Percentiles rank a stretch among this genome's conserved stretches.
These are phyloP conservation scores for Monosporascus ibericus DNA, from an alignment of 2,329 filamentous ascomycete genomes.

Conservation along the genomic window DNA sequence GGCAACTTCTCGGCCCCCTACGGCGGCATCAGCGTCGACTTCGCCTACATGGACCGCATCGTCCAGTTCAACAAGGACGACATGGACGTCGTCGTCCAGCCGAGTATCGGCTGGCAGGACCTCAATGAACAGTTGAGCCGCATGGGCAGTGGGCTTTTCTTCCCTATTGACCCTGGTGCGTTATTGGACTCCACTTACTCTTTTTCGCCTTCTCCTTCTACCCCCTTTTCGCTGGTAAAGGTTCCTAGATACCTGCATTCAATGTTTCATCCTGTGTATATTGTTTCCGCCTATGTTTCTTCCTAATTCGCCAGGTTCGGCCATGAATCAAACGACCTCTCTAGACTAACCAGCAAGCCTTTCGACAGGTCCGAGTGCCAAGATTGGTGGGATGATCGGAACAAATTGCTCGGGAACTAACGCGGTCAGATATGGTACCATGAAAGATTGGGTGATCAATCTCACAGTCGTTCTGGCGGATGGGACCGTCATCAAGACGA, in stretches of 20 bases:
- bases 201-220: background rate
- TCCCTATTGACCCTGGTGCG: conserved; percentile 77
- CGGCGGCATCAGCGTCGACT: conserved; percentile 85
- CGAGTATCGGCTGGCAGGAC: conserved; percentile 86
- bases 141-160: conserved; percentile 73
- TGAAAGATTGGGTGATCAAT: conserved; percentile 86
- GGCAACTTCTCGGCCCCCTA: conserved; percentile 85
- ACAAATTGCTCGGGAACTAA: conserved; percentile 76
- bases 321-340: conserved; percentile 31
- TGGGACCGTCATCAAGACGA: conserved; percentile 72
- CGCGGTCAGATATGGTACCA: conserved; percentile 74
- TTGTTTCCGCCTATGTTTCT: background rate
- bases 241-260: too few relatives aligned
- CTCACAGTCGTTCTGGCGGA: conserved; percentile 75
- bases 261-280: too few relatives aligned
- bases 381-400: conserved; percentile 78
- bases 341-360: conserved; percentile 15
- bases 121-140: conserved; percentile 67
- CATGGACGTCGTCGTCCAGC: conserved; percentile 90
- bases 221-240: background rate
- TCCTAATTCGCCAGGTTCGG: background rate
- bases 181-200: conserved; percentile 2
- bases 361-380: conserved; percentile 51
- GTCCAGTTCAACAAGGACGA: conserved; percentile 75
- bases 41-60: conserved; percentile 79